These are phyloP conservation scores for Fragaria ananassa DNA, from an alignment of 306 rosid genomes.

Conservation along the genomic window DNA sequence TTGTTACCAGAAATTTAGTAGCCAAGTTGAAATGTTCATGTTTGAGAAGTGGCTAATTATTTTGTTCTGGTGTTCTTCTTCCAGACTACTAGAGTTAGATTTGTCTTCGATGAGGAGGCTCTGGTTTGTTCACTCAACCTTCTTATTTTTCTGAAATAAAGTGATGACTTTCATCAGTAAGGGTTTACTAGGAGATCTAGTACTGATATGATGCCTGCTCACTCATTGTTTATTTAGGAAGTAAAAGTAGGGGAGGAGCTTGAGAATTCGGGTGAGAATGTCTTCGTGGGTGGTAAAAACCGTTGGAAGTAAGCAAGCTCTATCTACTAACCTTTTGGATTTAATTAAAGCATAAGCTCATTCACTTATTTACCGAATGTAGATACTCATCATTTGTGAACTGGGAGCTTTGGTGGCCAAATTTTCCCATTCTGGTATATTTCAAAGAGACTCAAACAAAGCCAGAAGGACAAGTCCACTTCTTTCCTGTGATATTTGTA, in stretches of 20 bases:
- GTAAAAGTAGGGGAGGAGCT: slow-evolving; percentile 86
- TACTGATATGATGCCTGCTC: background rate
- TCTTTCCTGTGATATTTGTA: slow-evolving; percentile 91
- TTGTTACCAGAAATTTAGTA: background rate
- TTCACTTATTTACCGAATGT: slow-evolving; percentile 29
- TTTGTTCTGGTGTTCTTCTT: slow-evolving; percentile 24
- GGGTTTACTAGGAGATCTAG: background rate
- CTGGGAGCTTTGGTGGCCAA: slow-evolving; percentile 99
- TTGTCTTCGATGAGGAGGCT: slow-evolving; percentile 76
- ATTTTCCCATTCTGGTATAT: slow-evolving; percentile 84
- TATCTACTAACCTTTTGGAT: background rate
- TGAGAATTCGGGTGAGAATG: slow-evolving; percentile 87
- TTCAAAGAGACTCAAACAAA: slow-evolving; percentile 93
- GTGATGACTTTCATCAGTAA: background rate
- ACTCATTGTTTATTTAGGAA: slow-evolving; percentile 51
- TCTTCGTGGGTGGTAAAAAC: slow-evolving; percentile 84
- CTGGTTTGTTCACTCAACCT: slow-evolving; percentile 62
- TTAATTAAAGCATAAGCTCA: slow-evolving; percentile 8
- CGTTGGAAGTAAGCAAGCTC: slow-evolving; percentile 82
- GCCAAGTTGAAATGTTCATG: background rate
- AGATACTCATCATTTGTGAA: slow-evolving; percentile 88
- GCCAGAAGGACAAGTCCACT: slow-evolving; percentile 93
- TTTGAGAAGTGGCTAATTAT: slow-evolving; percentile 10
- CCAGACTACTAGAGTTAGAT: slow-evolving; percentile 87
- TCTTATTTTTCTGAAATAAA: background rate